Evolutionary conservation across 108 stramenopile genomes (phyloP), one percentile per base, ranked within the genome.

Genomic region (Aurantiochytrium sp.): DNA sequence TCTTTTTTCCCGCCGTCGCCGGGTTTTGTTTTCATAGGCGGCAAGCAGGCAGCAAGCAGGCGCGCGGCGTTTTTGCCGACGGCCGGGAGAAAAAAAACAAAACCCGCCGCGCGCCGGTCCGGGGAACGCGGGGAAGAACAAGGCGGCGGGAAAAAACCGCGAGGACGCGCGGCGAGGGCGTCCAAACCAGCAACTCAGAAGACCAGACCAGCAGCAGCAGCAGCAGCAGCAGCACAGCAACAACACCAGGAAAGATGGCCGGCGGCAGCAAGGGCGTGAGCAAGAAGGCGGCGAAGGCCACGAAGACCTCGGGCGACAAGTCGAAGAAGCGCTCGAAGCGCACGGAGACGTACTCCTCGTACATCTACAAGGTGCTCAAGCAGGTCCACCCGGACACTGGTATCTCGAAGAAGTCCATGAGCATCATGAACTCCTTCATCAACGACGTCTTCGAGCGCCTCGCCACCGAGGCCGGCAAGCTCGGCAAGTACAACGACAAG

Each of bases 371-470:
- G 95, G 96, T 96, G 69, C 91, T 96, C 88, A 96, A 96, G 94
- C 88, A 93, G 86, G 89, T 92, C 2, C 90, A 92, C 89, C 91
- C 92, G 39, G 95, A 95, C 89, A 96, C 95, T 34, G 95, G 95
- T 69, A 96, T 96, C 93, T 95, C 95, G 89, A 96, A 96, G 94
- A 95, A 95, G 89, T 94, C 95, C 54, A 95, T 96, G 95, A 94
- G 94, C 90, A 95, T 96, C 91, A 95, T 96, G 96, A 96, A 96
- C 95, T 96, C 95, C 68, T 96, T 96, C 93, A 95, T 96, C 94
- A 95, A 96, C 91, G 95, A 96, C 94, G 93, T 96, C 91, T 95
- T 96, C 92, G 96, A 95, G 93, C 94, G 95, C 81, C 94, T 97
- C 87, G 96, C 95, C 68, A 90, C 91, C 22, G 96, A 96, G 92